Percentiles rank a stretch among this genome's conserved stretches.
Conservation (phyloP, 768 basidiomycete species). For the Trametes cubensis region DNA sequence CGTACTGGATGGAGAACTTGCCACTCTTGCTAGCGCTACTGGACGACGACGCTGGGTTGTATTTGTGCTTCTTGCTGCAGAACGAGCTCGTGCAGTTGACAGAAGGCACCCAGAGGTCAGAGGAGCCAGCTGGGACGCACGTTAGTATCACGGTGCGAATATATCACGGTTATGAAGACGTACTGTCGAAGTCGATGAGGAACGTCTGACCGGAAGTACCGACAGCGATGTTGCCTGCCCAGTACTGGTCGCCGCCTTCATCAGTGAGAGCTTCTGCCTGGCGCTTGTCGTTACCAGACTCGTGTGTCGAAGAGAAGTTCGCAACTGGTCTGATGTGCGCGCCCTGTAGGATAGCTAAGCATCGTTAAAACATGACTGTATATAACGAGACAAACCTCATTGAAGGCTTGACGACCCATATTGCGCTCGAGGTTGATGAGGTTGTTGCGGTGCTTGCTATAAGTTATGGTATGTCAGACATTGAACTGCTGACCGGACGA, state of each 20-base stretch:
- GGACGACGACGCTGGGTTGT: conserved; percentile 33
- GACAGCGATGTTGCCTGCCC: conserved; percentile 48
- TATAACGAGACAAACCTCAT: background rate
- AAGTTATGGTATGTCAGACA: background rate
- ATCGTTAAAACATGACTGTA: too few relatives aligned
- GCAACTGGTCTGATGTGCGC: conserved; percentile 32
- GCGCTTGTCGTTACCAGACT: conserved; percentile 11
- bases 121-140: conserved; percentile 17
- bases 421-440: conserved; percentile 21
- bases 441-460: conserved; percentile 27
- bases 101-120: conserved; percentile 29
- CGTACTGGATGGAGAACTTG: conserved; percentile 40
- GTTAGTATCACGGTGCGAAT: background rate
- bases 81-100: conserved; percentile 17
- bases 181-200: conserved; percentile 25
- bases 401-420: conserved; percentile 20
- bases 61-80: conserved; percentile 27
- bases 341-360: conserved; percentile 5
- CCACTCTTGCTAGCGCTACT: conserved; percentile 29
- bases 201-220: conserved; percentile 47
- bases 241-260: conserved; percentile 29
- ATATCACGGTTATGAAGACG: background rate
- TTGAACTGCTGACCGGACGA: background rate
- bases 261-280: conserved; percentile 30
- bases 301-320: conserved; percentile 7